A percentile compares a stretch with the other conserved stretches of the same genome.
Evolutionary conservation across 345 rosid species (phyloP).

Genomic region (Triadica sebifera): DNA sequence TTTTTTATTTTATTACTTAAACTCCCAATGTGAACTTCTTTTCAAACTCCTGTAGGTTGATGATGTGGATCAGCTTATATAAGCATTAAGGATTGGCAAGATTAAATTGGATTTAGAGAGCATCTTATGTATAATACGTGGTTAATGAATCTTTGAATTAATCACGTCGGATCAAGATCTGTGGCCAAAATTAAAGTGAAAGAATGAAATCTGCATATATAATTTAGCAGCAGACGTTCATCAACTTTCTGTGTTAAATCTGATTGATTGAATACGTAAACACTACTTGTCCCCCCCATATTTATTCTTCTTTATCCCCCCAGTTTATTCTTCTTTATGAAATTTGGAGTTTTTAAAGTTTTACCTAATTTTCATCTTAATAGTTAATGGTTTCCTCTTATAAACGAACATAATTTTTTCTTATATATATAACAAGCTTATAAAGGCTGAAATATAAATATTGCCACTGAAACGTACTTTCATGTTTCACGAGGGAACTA

Average conservation of each 20-base stretch:
- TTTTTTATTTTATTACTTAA: no score
- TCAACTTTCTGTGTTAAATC: not conserved
- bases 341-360: not conserved
- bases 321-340: not conserved
- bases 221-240: not conserved
- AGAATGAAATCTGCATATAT: not conserved
- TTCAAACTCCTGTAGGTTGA: no score
- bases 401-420: no score
- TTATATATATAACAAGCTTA: no score
- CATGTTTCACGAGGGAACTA: not conserved
- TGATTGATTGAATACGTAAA: conserved; percentile 1
- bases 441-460: no score
- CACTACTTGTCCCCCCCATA: no score
- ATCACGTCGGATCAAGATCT: not conserved
- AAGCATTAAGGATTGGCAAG: not conserved
- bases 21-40: no score
- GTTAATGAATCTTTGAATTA: conserved; percentile 6
- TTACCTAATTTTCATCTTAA: not conserved
- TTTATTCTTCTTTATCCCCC: not conserved
- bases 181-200: not conserved
- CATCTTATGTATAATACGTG: no score
- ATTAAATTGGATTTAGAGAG: not conserved
- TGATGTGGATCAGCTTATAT: no score
- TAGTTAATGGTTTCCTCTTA: no score
- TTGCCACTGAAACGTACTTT: no score